Conservation (phyloP, 331 rosid species). For the Spiraea crenata region DNA sequence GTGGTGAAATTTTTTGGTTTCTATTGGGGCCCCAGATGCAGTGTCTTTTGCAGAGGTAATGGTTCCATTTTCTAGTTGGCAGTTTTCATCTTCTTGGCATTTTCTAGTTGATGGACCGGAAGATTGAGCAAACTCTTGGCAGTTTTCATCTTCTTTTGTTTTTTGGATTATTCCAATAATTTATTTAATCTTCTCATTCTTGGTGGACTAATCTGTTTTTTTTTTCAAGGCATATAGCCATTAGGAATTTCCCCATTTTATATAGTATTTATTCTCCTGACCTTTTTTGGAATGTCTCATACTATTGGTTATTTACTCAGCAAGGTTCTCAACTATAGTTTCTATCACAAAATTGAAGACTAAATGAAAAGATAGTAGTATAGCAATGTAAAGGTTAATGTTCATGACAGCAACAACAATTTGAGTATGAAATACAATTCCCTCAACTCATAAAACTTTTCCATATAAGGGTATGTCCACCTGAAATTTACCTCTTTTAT, state of each 20-base stretch:
- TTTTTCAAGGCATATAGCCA: background rate
- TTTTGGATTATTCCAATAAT: slow-evolving; percentile 14
- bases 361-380: background rate
- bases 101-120: slow-evolving; percentile 29
- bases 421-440: background rate
- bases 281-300: slow-evolving; percentile 15
- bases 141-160: slow-evolving; percentile 17
- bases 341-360: background rate
- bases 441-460: background rate
- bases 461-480: background rate
- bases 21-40: slow-evolving; percentile 22
- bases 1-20: slow-evolving; percentile 25
- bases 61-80: slow-evolving; percentile 33
- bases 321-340: background rate
- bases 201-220: slow-evolving; percentile 18
- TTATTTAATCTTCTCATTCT: slow-evolving; percentile 2
- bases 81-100: no score
- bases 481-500: background rate
- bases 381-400: background rate
- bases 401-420: background rate
- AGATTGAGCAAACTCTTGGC: slow-evolving; percentile 15
- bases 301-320: background rate
- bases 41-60: slow-evolving; percentile 31
- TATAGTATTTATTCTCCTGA: background rate
- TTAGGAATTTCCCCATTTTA: background rate